phyloP scores from a whole-genome alignment of 768 basidiomycete genomes.

The Tricholoma hemisulphureum region DNA sequence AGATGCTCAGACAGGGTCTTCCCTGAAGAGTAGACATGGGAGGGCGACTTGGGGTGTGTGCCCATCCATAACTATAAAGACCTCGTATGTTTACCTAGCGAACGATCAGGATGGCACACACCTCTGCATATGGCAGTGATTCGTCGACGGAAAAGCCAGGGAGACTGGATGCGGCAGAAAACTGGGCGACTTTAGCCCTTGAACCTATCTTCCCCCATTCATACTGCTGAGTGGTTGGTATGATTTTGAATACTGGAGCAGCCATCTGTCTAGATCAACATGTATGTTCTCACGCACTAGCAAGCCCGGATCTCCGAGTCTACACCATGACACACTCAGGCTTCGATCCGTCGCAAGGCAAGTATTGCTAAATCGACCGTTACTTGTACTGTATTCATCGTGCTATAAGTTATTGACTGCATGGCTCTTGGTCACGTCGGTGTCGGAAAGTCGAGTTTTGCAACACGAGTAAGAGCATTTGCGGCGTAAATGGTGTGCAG shows the following conservation, averaged over 20 bases:
- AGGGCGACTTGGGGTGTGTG: constrained; percentile 75
- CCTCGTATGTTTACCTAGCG: not conserved
- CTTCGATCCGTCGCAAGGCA: too few relatives aligned
- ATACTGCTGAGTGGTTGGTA: constrained; percentile 84
- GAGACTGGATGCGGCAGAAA: constrained; percentile 59
- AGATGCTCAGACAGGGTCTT: constrained; percentile 59
- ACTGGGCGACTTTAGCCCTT: constrained; percentile 84
- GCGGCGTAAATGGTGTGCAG: too few relatives aligned
- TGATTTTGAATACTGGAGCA: constrained; percentile 67
- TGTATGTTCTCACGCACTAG: too few relatives aligned
- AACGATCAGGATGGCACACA: constrained; percentile 37
- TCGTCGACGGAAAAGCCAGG: constrained; percentile 70
- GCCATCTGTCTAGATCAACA: too few relatives aligned
- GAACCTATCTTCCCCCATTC: constrained; percentile 92
- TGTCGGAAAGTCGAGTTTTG: too few relatives aligned
- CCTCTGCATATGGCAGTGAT: constrained; percentile 88
- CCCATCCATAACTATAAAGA: constrained; percentile 93
- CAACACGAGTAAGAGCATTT: too few relatives aligned
- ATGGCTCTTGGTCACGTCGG: too few relatives aligned
- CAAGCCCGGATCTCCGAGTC: too few relatives aligned
- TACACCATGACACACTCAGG: too few relatives aligned
- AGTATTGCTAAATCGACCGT: too few relatives aligned
- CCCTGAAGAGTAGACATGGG: constrained; percentile 35
- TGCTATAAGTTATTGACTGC: too few relatives aligned
- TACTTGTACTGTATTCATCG: too few relatives aligned